Percentiles rank a stretch among this genome's conserved stretches.
These are phyloP conservation scores for Aspergillus sp. DNA, from an alignment of 2,329 filamentous ascomycete genomes.

Conservation along the genomic window DNA sequence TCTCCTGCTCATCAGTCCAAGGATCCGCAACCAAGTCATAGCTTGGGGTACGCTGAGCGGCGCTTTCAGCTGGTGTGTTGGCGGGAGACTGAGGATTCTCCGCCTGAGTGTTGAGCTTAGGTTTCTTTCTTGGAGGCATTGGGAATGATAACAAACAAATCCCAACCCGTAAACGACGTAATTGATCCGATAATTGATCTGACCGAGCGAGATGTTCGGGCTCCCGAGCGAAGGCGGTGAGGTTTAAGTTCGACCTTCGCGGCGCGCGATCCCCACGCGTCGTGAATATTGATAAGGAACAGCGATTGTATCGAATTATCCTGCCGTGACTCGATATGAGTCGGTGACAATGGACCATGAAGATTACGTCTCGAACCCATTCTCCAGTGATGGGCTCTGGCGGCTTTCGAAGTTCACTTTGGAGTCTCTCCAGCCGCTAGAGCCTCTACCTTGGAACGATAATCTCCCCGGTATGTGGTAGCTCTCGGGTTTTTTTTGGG, in stretches of 20 bases:
- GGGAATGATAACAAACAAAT: not conserved
- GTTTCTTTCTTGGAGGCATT: constrained; percentile 61
- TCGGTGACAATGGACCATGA: constrained; percentile 27
- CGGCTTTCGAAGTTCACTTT: constrained; percentile 39
- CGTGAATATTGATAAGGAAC: constrained; percentile 13
- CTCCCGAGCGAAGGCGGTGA: constrained; percentile 26
- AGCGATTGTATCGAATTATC: not conserved
- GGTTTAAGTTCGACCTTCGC: constrained; percentile 15
- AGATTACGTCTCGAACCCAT: constrained; percentile 29
- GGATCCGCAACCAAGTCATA: constrained; percentile 63
- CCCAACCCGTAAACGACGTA: not conserved
- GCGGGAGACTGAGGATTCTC: constrained; percentile 29
- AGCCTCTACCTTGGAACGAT: constrained; percentile 36
- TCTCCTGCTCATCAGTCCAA: constrained; percentile 96
- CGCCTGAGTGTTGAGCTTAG: constrained; percentile 45
- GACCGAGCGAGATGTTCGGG: constrained; percentile 5
- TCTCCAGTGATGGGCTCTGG: constrained; percentile 38
- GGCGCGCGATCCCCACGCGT: constrained; percentile 25
- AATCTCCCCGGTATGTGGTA: constrained; percentile 32
- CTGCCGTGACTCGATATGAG: constrained; percentile 7
- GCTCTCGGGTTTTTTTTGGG: not conserved
- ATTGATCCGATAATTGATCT: not conserved
- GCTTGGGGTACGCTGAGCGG: constrained; percentile 36
- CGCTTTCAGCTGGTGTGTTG: constrained; percentile 29
- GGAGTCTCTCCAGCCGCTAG: constrained; percentile 37